These are phyloP conservation scores for Alisma plantagoaquatica DNA, from an alignment of 106 monocot species.

Conservation along the genomic window DNA sequence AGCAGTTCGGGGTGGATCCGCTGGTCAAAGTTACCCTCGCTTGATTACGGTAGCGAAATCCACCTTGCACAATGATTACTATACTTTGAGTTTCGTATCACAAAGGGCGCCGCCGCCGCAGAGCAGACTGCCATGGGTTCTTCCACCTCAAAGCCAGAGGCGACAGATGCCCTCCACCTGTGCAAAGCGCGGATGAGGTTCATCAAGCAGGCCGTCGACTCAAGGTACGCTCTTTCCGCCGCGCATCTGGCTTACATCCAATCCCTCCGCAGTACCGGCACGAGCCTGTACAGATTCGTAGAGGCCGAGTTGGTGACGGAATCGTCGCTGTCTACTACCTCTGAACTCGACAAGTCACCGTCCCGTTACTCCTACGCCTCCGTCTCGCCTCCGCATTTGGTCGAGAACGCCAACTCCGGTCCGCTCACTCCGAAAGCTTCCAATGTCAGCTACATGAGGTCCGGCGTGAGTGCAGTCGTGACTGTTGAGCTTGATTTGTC, in stretches of 20 bases:
- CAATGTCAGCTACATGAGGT: conserved; percentile 36
- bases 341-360: conserved; percentile 53
- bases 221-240: conserved; percentile 55
- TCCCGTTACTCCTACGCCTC: conserved; percentile 71
- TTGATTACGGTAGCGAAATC: too few relatives aligned
- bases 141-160: conserved; percentile 39
- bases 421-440: conserved; percentile 26
- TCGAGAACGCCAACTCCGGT: conserved; percentile 15
- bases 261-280: conserved; percentile 50
- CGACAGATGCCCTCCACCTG: conserved; percentile 34
- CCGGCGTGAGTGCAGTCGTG: conserved; percentile 13
- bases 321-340: conserved; percentile 31
- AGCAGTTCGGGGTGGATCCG: too few relatives aligned
- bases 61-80: too few relatives aligned
- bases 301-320: conserved; percentile 51
- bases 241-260: conserved; percentile 57
- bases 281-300: conserved; percentile 39
- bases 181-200: conserved; percentile 50
- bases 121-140: conserved; percentile 75
- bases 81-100: too few relatives aligned
- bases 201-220: conserved; percentile 53
- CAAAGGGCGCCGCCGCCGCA: too few relatives aligned
- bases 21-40: too few relatives aligned
- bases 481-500: conserved; percentile 25
- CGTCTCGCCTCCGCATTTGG: conserved; percentile 33